A percentile compares a stretch with the other conserved stretches of the same genome.
Conservation (phyloP, 306 rosid species). For the Senna siamea region DNA sequence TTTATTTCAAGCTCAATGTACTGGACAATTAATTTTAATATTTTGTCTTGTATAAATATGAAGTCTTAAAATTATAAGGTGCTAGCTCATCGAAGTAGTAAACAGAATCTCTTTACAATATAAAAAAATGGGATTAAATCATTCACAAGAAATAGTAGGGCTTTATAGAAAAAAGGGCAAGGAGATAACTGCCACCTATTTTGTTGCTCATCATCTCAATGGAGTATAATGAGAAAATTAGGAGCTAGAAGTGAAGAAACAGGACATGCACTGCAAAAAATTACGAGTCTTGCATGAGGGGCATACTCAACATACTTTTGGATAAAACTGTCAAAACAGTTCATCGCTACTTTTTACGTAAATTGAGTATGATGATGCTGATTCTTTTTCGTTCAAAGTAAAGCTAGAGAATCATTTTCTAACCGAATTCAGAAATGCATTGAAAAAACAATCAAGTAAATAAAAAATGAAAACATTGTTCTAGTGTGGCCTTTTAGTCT, state of each 20-base stretch:
- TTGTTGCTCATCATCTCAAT: conserved; percentile 18
- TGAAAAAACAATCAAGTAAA: background rate
- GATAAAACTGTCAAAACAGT: conserved; percentile 2
- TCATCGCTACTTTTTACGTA: conserved; percentile 23
- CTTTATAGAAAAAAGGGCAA: conserved; percentile 19
- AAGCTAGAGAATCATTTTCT: conserved; percentile 12
- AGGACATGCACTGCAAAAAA: background rate
- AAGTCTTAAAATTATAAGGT: conserved; percentile 5
- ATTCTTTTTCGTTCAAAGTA: background rate
- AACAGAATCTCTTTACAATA: background rate
- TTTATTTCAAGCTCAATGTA: background rate
- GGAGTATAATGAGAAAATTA: background rate
- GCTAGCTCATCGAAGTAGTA: background rate
- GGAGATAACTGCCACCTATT: conserved; percentile 21
- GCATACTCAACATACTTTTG: background rate
- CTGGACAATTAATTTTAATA: background rate
- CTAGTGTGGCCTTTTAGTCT: background rate
- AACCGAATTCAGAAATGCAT: conserved; percentile 8
- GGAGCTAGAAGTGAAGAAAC: background rate
- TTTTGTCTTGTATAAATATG: background rate
- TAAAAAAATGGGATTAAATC: background rate
- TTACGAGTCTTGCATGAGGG: background rate
- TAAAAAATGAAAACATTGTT: conserved; percentile 25
- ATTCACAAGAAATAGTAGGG: conserved; percentile 24
- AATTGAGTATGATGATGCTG: conserved; percentile 12